These are phyloP conservation scores for Rubus parviflorus DNA, from an alignment of 306 rosid species.

Conservation along the genomic window DNA sequence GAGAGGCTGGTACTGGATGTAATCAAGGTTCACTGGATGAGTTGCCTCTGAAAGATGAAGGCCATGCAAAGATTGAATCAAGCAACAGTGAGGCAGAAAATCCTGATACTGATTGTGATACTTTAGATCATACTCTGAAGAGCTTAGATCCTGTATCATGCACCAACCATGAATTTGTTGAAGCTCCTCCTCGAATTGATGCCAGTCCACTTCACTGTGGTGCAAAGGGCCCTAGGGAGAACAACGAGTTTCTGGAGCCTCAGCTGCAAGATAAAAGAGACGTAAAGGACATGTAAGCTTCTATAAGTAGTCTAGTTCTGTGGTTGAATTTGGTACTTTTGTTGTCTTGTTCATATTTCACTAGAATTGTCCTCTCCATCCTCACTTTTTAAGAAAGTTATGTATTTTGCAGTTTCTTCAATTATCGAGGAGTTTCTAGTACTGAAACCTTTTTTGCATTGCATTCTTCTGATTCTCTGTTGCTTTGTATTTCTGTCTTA, in stretches of 20 bases:
- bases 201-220: constrained; percentile 26
- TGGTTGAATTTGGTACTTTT: neutral
- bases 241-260: constrained; percentile 37
- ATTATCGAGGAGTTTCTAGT: neutral
- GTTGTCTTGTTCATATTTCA: constrained; percentile 9
- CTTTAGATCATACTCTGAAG: constrained; percentile 34
- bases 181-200: constrained; percentile 36
- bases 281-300: constrained; percentile 61
- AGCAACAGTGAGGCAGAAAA: constrained; percentile 28
- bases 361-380: neutral
- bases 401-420: neutral
- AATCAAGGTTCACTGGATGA: constrained; percentile 35
- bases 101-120: constrained; percentile 34
- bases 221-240: constrained; percentile 35
- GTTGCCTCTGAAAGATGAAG: constrained; percentile 36
- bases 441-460: neutral
- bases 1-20: constrained; percentile 36
- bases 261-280: constrained; percentile 37
- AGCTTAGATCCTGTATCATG: constrained; percentile 27
- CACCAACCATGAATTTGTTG: constrained; percentile 18
- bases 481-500: constrained; percentile 27
- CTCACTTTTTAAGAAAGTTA: neutral
- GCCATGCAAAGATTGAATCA: constrained; percentile 23
- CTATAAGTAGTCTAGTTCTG: neutral
- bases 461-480: constrained; percentile 20